Percentiles rank a stretch among this genome's conserved stretches.
These are phyloP conservation scores for Telopea speciosissima DNA, from an alignment of 177 flowering plant genomes.

Conservation along the genomic window DNA sequence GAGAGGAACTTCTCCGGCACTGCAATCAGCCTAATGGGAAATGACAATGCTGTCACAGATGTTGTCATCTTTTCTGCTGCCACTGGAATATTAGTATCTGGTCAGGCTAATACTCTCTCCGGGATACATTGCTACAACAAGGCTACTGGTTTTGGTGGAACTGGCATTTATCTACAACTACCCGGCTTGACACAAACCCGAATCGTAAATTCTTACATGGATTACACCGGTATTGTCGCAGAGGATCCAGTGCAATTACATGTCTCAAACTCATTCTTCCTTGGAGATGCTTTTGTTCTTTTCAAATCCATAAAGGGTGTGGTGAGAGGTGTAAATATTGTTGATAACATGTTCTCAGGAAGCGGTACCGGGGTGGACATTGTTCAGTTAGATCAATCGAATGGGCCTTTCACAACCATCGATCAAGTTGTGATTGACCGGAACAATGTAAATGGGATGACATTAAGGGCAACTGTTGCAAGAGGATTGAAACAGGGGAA, in stretches of 20 bases:
- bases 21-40: constrained; percentile 58
- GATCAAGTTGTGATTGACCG: constrained; percentile 68
- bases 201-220: constrained; percentile 71
- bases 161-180: constrained; percentile 59
- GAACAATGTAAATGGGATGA: constrained; percentile 68
- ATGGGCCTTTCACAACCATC: constrained; percentile 39
- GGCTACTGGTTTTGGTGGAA: constrained; percentile 87
- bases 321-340: constrained; percentile 52
- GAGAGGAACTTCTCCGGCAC: constrained; percentile 76
- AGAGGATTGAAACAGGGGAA: constrained; percentile 39
- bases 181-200: constrained; percentile 75
- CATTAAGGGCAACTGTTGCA: constrained; percentile 53
- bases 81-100: constrained; percentile 51
- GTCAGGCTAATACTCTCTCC: constrained; percentile 65
- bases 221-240: constrained; percentile 80
- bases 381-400: constrained; percentile 62
- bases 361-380: constrained; percentile 43
- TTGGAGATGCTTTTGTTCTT: constrained; percentile 64
- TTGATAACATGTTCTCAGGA: constrained; percentile 80
- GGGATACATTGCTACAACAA: constrained; percentile 95
- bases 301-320: constrained; percentile 66
- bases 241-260: constrained; percentile 89
- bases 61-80: constrained; percentile 80
- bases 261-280: constrained; percentile 60
- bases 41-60: constrained; percentile 83